Evolutionary conservation across 805 yeast genomes (phyloP), one percentile per base, ranked within the genome.

Genomic region (Saturnispora bothae): DNA sequence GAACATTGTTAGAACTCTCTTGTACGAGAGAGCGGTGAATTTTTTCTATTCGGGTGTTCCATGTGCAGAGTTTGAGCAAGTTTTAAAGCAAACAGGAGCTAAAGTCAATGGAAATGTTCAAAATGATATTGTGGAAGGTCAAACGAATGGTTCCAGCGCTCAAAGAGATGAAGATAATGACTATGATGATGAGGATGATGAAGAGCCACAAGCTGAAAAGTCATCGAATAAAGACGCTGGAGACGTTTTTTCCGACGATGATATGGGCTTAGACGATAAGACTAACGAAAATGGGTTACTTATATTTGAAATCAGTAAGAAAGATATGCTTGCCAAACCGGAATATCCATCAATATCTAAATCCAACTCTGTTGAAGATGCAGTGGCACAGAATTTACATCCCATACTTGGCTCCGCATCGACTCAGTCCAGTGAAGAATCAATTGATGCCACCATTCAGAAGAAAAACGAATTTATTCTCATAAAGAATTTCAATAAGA

Each of bases 11-110:
- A 63, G 89, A 45, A 80, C 78, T 47, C 66, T 80, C 10, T 59
- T 82, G 18, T 82, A 83, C 74, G 88, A 81, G 48, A 76, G 72
- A 51, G 86, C 80, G 16, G 65, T 76, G 8, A 79, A 75, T 33
- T 53, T 49, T 34, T 50, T 43, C 19, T 56, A 36, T 30, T 43
- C 39, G 20, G 47, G 45, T 9, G 17, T 13, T 14, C 16, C 31
- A 4, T 38, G 36, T 21, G 21, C 12, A 10, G 40, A 38, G 27
- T 38, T 32, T 20, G 36, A 28, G 20, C 28, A 27, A 20, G 36
- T 33, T 48, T 3, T 63, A 54, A n/a, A n/a, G n/a, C n/a, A n/a
- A n/a, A n/a, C n/a, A n/a, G n/a, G n/a, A n/a, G n/a, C n/a, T n/a
- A n/a, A n/a, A n/a, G n/a, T n/a, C n/a, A n/a, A n/a, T n/a, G n/a